Percentiles rank a stretch among this genome's conserved stretches.
Conservation (phyloP, 257 asterid species). For the Solanum microdontum region DNA sequence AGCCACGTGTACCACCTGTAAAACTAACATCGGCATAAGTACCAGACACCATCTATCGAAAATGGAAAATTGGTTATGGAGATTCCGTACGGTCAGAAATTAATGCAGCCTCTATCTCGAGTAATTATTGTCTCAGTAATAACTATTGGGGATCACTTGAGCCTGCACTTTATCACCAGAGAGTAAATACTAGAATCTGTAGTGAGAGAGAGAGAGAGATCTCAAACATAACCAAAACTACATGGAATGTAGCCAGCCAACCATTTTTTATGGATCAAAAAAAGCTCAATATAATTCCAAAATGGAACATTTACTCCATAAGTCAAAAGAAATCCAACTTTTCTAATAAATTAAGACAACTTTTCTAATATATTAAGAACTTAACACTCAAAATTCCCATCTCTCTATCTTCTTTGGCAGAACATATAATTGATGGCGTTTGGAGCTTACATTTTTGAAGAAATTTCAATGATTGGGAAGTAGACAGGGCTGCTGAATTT, state of each 20-base stretch:
- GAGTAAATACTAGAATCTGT: neutral
- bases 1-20: neutral
- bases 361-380: neutral
- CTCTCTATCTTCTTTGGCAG: neutral
- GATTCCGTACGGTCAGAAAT: neutral
- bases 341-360: neutral
- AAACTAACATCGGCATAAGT: neutral
- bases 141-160: neutral
- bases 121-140: neutral
- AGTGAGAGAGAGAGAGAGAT: neutral
- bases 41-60: neutral
- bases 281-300: neutral
- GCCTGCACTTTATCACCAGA: too few species aligned
- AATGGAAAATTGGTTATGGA: neutral
- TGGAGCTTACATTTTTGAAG: neutral
- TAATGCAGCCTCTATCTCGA: neutral
- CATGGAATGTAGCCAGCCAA: neutral
- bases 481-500: neutral
- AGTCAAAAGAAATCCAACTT: neutral
- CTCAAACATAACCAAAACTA: neutral
- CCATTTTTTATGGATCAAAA: neutral
- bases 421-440: neutral
- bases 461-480: neutral
- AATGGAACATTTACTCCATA: neutral
- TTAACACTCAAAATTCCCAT: neutral